These are phyloP conservation scores for Chlorella sorokiniana DNA, from an alignment of 139 green algal species.

Conservation along the genomic window DNA sequence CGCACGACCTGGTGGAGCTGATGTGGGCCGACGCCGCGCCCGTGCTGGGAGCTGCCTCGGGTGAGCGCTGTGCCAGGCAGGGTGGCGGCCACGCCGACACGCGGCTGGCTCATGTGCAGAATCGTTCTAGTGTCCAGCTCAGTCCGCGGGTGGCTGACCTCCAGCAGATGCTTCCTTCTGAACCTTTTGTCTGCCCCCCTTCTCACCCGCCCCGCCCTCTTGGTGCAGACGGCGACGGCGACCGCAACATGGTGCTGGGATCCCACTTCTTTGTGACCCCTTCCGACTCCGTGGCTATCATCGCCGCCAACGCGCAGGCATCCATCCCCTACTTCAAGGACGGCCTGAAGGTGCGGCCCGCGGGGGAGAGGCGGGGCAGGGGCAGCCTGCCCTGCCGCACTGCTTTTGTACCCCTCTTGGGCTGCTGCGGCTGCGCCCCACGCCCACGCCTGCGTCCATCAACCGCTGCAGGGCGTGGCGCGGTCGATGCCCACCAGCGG, in stretches of 20 bases:
- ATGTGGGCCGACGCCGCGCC: constrained; percentile 67
- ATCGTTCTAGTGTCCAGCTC: too few species aligned
- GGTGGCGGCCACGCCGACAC: background rate
- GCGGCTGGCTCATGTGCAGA: background rate
- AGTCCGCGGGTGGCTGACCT: too few species aligned
- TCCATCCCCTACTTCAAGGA: constrained; percentile 98
- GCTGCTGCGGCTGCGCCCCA: too few species aligned
- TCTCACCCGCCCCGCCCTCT: background rate
- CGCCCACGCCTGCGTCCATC: background rate
- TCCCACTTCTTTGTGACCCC: constrained; percentile 97
- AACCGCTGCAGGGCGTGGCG: constrained; percentile 82
- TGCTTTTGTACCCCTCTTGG: background rate
- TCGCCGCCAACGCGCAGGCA: constrained; percentile 93
- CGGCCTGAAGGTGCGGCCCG: constrained; percentile 84
- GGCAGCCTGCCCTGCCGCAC: background rate
- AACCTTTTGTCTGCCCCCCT: background rate
- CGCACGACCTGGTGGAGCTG: constrained; percentile 92
- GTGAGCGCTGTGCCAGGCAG: background rate
- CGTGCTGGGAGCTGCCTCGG: constrained; percentile 29
- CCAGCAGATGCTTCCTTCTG: background rate
- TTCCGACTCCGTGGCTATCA: constrained; percentile 97
- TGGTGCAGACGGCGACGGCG: constrained; percentile 88
- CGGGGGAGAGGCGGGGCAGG: background rate
- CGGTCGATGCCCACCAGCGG: constrained; percentile 96
- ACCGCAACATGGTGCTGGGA: constrained; percentile 99